These are phyloP conservation scores for Phialophora chinensis DNA, from an alignment of 2,329 filamentous ascomycete species.

Conservation along the genomic window DNA sequence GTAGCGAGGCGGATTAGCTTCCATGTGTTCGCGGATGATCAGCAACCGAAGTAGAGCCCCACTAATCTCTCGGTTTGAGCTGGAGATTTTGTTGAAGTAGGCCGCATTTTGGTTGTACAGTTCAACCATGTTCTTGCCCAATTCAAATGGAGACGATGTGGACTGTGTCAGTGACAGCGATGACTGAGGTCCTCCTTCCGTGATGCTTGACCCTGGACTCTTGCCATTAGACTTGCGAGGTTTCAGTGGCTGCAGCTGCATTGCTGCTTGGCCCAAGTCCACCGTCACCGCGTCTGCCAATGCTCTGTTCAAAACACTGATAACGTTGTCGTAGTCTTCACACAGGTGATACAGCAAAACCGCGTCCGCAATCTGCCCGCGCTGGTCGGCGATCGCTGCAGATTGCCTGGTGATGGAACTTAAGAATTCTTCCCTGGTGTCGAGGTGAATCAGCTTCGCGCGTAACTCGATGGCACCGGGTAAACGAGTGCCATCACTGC, in stretches of 20 bases:
- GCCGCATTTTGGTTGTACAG: constrained; percentile 67
- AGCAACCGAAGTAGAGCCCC: constrained; percentile 66
- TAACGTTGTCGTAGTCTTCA: constrained; percentile 93
- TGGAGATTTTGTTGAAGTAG: constrained; percentile 65
- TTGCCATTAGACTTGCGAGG: constrained; percentile 59
- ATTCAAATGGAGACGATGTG: constrained; percentile 68
- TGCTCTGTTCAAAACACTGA: constrained; percentile 84
- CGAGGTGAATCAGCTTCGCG: constrained; percentile 77
- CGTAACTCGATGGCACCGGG: constrained; percentile 87
- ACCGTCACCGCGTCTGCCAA: constrained; percentile 87
- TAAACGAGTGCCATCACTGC: constrained; percentile 81
- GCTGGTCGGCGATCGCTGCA: constrained; percentile 90
- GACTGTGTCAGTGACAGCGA: constrained; percentile 66
- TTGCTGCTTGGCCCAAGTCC: constrained; percentile 80
- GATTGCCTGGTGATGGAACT: constrained; percentile 91
- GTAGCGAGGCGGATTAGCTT: constrained; percentile 61
- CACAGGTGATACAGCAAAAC: constrained; percentile 94
- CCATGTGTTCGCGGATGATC: constrained; percentile 63
- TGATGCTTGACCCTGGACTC: constrained; percentile 36
- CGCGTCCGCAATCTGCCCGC: constrained; percentile 83
- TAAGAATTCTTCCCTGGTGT: constrained; percentile 82
- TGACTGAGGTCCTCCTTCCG: constrained; percentile 50
- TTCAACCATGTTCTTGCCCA: constrained; percentile 67
- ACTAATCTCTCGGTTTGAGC: constrained; percentile 64
- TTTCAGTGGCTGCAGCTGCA: constrained; percentile 80